Conservation (phyloP, 805 yeast species). For the Barnettozyma vustinii region DNA sequence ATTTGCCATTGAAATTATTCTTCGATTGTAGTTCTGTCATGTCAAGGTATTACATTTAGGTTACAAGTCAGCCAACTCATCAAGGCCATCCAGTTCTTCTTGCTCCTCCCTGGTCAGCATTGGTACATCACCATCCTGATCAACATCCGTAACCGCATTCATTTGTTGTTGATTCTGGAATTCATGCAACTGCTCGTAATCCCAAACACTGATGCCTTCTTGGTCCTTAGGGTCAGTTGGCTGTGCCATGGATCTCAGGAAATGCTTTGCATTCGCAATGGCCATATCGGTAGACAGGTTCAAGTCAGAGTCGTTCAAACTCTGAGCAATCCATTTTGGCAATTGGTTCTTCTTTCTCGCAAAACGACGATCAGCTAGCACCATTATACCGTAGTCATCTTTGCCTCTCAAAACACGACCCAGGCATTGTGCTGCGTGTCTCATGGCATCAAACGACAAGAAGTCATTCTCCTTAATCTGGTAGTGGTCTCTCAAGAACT, state of each 20-base stretch:
- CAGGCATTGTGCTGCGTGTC: conserved; percentile 98
- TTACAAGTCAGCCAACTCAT: conserved; percentile 19
- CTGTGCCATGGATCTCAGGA: conserved; percentile 89
- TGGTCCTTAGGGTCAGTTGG: conserved; percentile 86
- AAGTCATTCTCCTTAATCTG: conserved; percentile 93
- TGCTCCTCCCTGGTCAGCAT: conserved; percentile 20
- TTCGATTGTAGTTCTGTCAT: background rate
- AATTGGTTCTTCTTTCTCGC: conserved; percentile 78
- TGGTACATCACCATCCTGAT: conserved; percentile 25
- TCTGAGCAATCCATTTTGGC: conserved; percentile 97
- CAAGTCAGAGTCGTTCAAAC: conserved; percentile 82
- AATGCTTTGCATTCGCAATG: conserved; percentile 87
- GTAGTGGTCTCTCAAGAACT: conserved; percentile 86
- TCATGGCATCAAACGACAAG: conserved; percentile 96
- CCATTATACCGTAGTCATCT: conserved; percentile 99
- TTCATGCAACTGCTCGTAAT: conserved; percentile 54
- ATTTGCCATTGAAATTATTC: background rate
- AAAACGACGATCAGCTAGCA: conserved; percentile 90
- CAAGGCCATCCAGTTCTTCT: conserved; percentile 14
- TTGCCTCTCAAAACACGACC: conserved; percentile 97
- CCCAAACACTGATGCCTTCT: conserved; percentile 95
- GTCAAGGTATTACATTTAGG: background rate
- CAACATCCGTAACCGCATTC: conserved; percentile 16
- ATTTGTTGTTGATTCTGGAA: conserved; percentile 49
- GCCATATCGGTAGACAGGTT: conserved; percentile 97